Evolutionary conservation across 2,329 filamentous ascomycete genomes (phyloP).

Genomic region (Fusarium stilboides): DNA sequence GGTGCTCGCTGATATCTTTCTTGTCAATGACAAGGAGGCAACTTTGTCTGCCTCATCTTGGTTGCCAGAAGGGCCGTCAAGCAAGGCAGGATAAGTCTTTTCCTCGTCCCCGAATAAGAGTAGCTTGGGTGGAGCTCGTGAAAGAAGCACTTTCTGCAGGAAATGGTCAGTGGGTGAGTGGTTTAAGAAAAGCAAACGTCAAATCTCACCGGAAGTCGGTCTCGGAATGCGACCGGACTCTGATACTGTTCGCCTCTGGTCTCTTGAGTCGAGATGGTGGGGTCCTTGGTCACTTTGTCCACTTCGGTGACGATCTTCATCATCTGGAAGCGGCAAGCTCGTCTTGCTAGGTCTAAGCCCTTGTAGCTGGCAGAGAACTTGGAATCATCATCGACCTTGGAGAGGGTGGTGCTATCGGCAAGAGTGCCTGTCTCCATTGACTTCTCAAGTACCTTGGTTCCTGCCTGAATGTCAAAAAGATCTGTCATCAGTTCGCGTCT

Average conservation of each 20-base stretch:
- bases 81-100: neutral
- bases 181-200: too few species aligned
- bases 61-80: neutral
- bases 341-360: neutral
- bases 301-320: constrained; percentile 10
- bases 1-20: neutral
- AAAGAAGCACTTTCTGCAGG: too few species aligned
- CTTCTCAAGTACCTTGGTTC: too few species aligned
- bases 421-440: neutral
- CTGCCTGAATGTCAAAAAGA: too few species aligned
- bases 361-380: neutral
- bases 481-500: too few species aligned
- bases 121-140: neutral
- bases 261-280: neutral
- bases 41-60: neutral
- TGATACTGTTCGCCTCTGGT: neutral
- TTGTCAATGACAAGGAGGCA: neutral
- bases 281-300: neutral
- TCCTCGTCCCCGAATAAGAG: neutral
- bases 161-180: too few species aligned
- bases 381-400: neutral
- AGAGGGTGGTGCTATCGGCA: neutral
- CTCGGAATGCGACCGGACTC: neutral
- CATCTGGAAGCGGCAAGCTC: constrained; percentile 6
- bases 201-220: neutral